These are phyloP conservation scores for Cladophialophora chaetospira DNA, from an alignment of 2,329 filamentous ascomycete species.

Conservation along the genomic window DNA sequence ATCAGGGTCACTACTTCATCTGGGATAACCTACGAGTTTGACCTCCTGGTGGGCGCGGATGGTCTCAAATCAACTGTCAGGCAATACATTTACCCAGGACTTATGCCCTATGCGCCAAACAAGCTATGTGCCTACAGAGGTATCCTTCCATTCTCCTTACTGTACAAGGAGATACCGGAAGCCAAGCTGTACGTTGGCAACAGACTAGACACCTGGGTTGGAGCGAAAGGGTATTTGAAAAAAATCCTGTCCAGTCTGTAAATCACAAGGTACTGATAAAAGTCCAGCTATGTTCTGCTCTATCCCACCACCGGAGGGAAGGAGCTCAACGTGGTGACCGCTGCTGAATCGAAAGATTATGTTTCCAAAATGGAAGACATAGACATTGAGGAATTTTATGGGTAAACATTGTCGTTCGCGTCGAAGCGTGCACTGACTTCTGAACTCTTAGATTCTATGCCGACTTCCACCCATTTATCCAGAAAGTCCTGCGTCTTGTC, in stretches of 20 bases:
- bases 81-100: slow-evolving; percentile 5
- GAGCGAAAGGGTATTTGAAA: slow-evolving; percentile 6
- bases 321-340: slow-evolving; percentile 11
- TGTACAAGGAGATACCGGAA: slow-evolving; percentile 8
- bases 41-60: slow-evolving; percentile 7
- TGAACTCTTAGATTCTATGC: slow-evolving; percentile 5
- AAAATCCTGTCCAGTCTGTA: too few species aligned
- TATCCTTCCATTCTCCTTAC: slow-evolving; percentile 1
- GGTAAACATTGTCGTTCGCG: background rate
- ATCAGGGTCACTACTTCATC: slow-evolving; percentile 8
- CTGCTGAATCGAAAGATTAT: slow-evolving; percentile 7
- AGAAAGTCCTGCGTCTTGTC: slow-evolving; percentile 4
- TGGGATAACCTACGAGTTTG: slow-evolving; percentile 4
- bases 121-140: slow-evolving; percentile 11
- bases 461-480: slow-evolving; percentile 8
- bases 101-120: slow-evolving; percentile 10
- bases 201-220: slow-evolving; percentile 8
- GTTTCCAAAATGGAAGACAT: slow-evolving; percentile 13
- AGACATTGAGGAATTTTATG: slow-evolving; percentile 7
- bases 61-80: slow-evolving; percentile 11
- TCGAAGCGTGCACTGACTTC: background rate
- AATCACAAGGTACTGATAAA: too few species aligned
- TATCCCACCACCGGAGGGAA: slow-evolving; percentile 8
- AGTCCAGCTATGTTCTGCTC: slow-evolving; percentile 1
- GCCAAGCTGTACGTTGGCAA: slow-evolving; percentile 7